Base-by-base conservation (phyloP, 306 rosid species). In the Quillaja saponaria region DNA sequence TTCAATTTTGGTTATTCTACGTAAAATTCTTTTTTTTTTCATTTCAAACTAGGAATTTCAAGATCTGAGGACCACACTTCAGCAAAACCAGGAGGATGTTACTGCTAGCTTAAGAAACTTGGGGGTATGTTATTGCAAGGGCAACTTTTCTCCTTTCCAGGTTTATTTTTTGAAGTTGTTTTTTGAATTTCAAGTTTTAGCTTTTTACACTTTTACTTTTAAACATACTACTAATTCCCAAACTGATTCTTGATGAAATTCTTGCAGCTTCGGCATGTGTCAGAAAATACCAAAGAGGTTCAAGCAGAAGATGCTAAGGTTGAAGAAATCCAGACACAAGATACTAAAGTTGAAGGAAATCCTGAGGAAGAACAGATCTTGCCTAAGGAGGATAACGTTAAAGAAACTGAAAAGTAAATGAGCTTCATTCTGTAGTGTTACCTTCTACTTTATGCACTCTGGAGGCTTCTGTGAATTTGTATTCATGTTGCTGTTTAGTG, bases 21-120 rank as follows among this genome's bases (percentile, higher is more conserved):
- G 21, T 66, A 45, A 61, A 57, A 18, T 37, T 49, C n/a, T n/a
- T n/a, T 50, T 61, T 63, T 58, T 46, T 13, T 61, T 13, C 52
- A 18, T 46, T 42, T 15, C 15, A 69, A 82, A 74, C 21, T 64
- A 94, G 99, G 99, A 94, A 77, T 89, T 94, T 58, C 83, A 81
- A 94, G 96, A 87, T 54, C 81, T 89, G 71, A 85, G 95, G 82
- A 85, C 88, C 52, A 86, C 96, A 68, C 96, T 94, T 71, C 95
- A 83, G 73, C 96, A 89, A 76, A 96, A 94, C 69, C 96, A 90
- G 67, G 99, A 94, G 58, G 99, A 94, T 83, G 99, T 94, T 41
- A 72, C 89, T 47, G 67, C 95, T 37, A 89, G 88, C 76, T 84
- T 94, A 42, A 80, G 66, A 69, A 89, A 76, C 79, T 69, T 89